phyloP scores from a whole-genome alignment of 805 yeast genomes.

The Wickerhamomyces canadensis region DNA sequence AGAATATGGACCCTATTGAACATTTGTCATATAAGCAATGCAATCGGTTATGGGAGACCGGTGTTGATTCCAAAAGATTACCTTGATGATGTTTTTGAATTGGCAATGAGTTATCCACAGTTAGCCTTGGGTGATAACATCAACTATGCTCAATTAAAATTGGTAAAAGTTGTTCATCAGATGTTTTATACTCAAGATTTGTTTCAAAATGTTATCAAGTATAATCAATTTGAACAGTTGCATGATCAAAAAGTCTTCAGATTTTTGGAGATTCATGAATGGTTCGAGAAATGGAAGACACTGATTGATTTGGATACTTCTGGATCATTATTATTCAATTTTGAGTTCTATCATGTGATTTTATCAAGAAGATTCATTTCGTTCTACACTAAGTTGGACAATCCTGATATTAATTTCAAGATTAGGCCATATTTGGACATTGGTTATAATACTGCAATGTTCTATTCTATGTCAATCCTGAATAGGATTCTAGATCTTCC shows the following conservation, averaged over 20 bases:
- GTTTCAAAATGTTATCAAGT: conserved; percentile 16
- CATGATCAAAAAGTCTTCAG: conserved; percentile 13
- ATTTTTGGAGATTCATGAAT: conserved; percentile 25
- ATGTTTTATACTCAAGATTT: conserved; percentile 22
- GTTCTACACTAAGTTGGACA: conserved; percentile 24
- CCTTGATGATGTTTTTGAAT: conserved; percentile 33
- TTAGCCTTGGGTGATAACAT: conserved; percentile 50
- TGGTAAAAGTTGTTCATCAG: conserved; percentile 25
- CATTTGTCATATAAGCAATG: conserved; percentile 44
- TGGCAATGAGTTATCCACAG: conserved; percentile 42
- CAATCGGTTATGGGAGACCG: conserved; percentile 47
- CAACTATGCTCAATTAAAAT: conserved; percentile 43
- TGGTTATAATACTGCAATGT: conserved; percentile 36
- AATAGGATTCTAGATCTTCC: conserved; percentile 39
- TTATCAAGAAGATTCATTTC: conserved; percentile 33
- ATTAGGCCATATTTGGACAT: conserved; percentile 22
- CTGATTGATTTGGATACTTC: conserved; percentile 43
- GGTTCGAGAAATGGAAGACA: conserved; percentile 42
- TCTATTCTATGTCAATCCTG: conserved; percentile 40
- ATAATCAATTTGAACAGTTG: conserved; percentile 14
- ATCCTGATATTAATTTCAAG: conserved; percentile 8
- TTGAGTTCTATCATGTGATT: conserved; percentile 42
- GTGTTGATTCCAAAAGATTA: conserved; percentile 33
- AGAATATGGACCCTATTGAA: conserved; percentile 49
- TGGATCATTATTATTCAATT: conserved; percentile 41